phyloP scores from a whole-genome alignment of 768 basidiomycete species.

The Auricularia sp. region DNA sequence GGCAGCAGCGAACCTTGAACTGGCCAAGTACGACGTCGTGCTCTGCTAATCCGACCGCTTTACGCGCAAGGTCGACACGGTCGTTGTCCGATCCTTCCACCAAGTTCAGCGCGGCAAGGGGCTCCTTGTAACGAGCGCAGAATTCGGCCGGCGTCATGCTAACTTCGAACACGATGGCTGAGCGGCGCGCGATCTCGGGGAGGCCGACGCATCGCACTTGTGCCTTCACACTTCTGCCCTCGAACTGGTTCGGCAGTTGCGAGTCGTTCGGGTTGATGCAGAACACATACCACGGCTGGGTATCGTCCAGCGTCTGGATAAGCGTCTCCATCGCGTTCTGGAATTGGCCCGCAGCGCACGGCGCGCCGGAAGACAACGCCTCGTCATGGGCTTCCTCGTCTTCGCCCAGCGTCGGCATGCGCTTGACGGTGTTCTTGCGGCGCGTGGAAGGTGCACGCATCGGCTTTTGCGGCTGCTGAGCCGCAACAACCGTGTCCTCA shows the following conservation, averaged over 20 bases:
- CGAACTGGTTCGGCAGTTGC: slow-evolving; percentile 88
- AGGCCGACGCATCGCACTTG: slow-evolving; percentile 80
- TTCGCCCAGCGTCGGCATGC: slow-evolving; percentile 46
- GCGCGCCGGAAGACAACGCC: slow-evolving; percentile 26
- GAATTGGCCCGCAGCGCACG: slow-evolving; percentile 86
- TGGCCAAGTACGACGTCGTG: slow-evolving; percentile 72
- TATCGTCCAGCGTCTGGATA: slow-evolving; percentile 80
- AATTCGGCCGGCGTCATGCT: slow-evolving; percentile 83
- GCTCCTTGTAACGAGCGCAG: slow-evolving; percentile 68
- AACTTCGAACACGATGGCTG: slow-evolving; percentile 64
- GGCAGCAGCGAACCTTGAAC: slow-evolving; percentile 49
- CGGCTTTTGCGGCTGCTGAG: slow-evolving; percentile 87
- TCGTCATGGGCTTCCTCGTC: slow-evolving; percentile 28
- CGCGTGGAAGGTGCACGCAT: slow-evolving; percentile 88
- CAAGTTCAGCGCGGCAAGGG: slow-evolving; percentile 47
- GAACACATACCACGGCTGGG: slow-evolving; percentile 85
- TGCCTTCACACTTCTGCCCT: slow-evolving; percentile 83
- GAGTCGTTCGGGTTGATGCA: slow-evolving; percentile 94
- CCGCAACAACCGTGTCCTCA: slow-evolving; percentile 92
- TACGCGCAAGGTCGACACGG: slow-evolving; percentile 48
- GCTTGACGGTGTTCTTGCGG: slow-evolving; percentile 63
- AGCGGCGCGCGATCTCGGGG: slow-evolving; percentile 63
- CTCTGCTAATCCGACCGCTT: slow-evolving; percentile 49
- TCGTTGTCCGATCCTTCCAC: slow-evolving; percentile 52
- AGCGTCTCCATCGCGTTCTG: slow-evolving; percentile 73